These are phyloP conservation scores for Flagelloscypha sp. DNA, from an alignment of 768 basidiomycete species.

Conservation along the genomic window DNA sequence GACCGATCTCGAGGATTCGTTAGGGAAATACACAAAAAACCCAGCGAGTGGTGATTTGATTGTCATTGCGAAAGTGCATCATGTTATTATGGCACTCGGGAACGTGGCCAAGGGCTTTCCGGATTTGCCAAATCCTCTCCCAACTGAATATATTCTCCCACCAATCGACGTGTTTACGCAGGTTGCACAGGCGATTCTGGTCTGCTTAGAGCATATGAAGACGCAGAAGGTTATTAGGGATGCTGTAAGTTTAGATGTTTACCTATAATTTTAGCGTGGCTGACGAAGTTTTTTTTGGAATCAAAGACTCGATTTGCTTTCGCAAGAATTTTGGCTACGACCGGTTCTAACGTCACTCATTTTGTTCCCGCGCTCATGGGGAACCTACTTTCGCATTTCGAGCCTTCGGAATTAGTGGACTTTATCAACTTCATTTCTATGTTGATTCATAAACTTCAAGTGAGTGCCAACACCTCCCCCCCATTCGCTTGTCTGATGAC, in stretches of 20 bases:
- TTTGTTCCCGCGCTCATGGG: constrained; percentile 86
- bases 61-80: constrained; percentile 83
- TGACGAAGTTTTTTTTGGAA: constrained; percentile 8
- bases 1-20: constrained; percentile 54
- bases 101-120: constrained; percentile 96
- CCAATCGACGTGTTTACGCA: constrained; percentile 74
- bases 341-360: constrained; percentile 78
- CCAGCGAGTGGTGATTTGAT: constrained; percentile 58
- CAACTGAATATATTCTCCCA: constrained; percentile 60
- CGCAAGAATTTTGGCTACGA: constrained; percentile 83
- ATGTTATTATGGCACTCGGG: constrained; percentile 89
- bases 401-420: constrained; percentile 86
- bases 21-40: too few species aligned
- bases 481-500: constrained; percentile 1
- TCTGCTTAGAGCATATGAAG: constrained; percentile 85
- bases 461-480: constrained; percentile 20
- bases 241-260: constrained; percentile 51
- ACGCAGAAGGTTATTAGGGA: constrained; percentile 81
- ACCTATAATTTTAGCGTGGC: too few species aligned
- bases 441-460: constrained; percentile 86
- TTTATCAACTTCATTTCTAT: constrained; percentile 94
- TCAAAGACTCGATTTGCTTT: constrained; percentile 91
- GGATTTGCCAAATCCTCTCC: constrained; percentile 67
- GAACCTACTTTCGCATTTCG: constrained; percentile 85
- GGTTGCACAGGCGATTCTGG: constrained; percentile 79